Conservation (phyloP, 345 rosid species). For the Salix koriyanagi region DNA sequence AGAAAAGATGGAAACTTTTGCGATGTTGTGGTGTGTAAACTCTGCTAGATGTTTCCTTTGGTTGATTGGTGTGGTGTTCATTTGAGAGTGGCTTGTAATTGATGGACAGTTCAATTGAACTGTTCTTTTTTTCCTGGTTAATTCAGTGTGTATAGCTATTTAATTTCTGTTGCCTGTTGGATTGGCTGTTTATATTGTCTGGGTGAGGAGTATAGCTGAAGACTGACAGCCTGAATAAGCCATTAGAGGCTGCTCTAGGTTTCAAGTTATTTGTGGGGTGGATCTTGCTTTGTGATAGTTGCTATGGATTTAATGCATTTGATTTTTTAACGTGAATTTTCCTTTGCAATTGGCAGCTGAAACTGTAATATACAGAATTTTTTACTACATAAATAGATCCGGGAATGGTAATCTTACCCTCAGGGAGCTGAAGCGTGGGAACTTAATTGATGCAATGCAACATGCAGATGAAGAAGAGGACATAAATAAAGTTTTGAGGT, state of each 20-base stretch:
- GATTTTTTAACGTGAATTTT: slow-evolving; percentile 10
- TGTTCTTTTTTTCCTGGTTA: neutral
- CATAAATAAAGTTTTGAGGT: slow-evolving; percentile 96
- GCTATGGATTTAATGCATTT: neutral
- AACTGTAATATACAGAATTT: slow-evolving; percentile 96
- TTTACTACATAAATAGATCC: slow-evolving; percentile 82
- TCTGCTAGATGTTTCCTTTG: neutral
- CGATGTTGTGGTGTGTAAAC: neutral
- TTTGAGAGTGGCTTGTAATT: neutral
- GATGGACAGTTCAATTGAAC: neutral
- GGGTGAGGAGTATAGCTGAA: neutral
- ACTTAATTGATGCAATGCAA: slow-evolving; percentile 79
- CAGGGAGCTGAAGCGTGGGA: slow-evolving; percentile 92
- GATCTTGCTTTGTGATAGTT: neutral
- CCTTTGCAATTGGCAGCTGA: slow-evolving; percentile 65
- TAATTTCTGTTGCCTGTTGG: neutral
- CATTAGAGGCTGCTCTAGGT: neutral
- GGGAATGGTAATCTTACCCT: slow-evolving; percentile 84
- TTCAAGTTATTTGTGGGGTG: neutral
- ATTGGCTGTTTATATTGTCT: neutral
- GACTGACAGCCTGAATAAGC: neutral
- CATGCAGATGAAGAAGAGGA: slow-evolving; percentile 98
- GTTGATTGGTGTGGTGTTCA: neutral
- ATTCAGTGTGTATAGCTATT: neutral
- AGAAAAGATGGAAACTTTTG: neutral